A percentile compares a stretch with the other conserved stretches of the same genome.
phyloP scores from a whole-genome alignment of 2,329 filamentous ascomycete genomes.

The Claviceps sp. region DNA sequence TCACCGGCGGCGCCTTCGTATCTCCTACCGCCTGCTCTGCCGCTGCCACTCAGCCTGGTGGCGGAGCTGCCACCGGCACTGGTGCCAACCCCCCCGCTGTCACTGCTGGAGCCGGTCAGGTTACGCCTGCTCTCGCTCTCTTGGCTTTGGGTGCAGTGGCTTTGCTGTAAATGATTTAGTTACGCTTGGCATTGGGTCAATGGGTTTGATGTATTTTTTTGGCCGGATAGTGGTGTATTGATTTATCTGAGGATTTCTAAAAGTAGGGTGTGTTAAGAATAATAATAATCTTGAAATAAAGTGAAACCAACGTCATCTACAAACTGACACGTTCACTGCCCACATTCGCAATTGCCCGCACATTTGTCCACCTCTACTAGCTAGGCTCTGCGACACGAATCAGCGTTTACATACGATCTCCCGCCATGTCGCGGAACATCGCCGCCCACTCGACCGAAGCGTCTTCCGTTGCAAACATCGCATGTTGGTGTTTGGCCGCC shows the following conservation, averaged over 20 bases:
- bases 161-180: conserved; percentile 23
- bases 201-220: not conserved
- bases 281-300: no score
- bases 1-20: no score
- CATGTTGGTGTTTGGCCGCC: not conserved
- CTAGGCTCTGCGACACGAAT: not conserved
- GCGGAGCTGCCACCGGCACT: not conserved
- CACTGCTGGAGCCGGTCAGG: conserved; percentile 10
- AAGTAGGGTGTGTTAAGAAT: no score
- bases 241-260: no score
- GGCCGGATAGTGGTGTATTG: no score
- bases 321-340: no score
- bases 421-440: not conserved
- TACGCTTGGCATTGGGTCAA: conserved; percentile 13
- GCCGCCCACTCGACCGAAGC: not conserved
- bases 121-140: conserved; percentile 12
- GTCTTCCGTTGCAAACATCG: not conserved
- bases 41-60: no score
- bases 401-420: not conserved
- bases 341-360: no score
- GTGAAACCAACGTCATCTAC: no score
- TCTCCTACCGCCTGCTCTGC: no score
- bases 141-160: conserved; percentile 14
- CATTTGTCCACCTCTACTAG: not conserved
- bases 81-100: conserved; percentile 4